Percentiles rank a stretch among this genome's conserved stretches.
These are phyloP conservation scores for Lepiota venenata DNA, from an alignment of 768 basidiomycete genomes.

Conservation along the genomic window DNA sequence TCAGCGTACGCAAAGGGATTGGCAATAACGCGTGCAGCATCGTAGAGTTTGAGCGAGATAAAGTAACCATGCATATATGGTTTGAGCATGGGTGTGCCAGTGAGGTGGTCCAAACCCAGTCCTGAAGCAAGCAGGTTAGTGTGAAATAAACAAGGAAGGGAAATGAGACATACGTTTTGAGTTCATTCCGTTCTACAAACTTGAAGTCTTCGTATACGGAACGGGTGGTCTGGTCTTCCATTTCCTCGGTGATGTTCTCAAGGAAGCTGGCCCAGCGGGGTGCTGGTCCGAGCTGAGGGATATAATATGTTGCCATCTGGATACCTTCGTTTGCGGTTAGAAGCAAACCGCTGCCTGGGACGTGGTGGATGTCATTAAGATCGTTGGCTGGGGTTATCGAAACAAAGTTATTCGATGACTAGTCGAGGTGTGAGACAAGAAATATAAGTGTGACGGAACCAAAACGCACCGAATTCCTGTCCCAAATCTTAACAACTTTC, in stretches of 20 bases:
- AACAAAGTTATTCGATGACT: conserved; percentile 85
- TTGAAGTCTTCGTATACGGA: conserved; percentile 96
- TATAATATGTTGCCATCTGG: conserved; percentile 90
- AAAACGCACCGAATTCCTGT: conserved; percentile 67
- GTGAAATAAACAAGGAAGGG: conserved; percentile 10
- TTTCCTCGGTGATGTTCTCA: conserved; percentile 97
- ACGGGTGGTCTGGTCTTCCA: conserved; percentile 83
- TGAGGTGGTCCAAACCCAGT: conserved; percentile 90
- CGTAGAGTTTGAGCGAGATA: conserved; percentile 92
- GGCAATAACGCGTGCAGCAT: conserved; percentile 90
- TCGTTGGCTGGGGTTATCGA: conserved; percentile 91
- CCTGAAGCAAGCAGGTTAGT: conserved; percentile 35
- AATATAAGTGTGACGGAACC: neutral
- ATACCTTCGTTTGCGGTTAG: conserved; percentile 97
- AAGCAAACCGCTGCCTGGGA: conserved; percentile 85
- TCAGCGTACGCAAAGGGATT: conserved; percentile 97
- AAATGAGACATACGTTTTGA: conserved; percentile 64
- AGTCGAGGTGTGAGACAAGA: conserved; percentile 12
- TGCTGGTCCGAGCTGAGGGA: conserved; percentile 95
- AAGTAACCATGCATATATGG: conserved; percentile 99
- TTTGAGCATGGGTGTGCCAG: conserved; percentile 93
- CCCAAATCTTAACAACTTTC: conserved; percentile 98
- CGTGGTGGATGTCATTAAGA: conserved; percentile 86
- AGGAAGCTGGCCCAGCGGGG: conserved; percentile 97
- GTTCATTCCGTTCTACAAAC: conserved; percentile 86